A percentile compares a stretch with the other conserved stretches of the same genome.
Evolutionary conservation across 108 stramenopile species (phyloP).

Genomic region (Schizochytrium sp.): DNA sequence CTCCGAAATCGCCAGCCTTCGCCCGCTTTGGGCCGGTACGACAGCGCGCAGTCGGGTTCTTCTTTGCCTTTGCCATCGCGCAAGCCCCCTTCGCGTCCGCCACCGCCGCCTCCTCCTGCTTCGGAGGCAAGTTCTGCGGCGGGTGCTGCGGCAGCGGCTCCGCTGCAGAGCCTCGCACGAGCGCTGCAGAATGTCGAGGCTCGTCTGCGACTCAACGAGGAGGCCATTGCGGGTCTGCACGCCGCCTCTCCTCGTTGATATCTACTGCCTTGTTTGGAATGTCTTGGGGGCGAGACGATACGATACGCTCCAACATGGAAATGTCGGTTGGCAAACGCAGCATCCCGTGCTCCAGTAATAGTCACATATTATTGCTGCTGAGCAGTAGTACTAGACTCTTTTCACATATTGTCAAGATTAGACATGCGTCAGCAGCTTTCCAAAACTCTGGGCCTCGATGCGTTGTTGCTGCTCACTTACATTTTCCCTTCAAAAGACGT

Average conservation of each 20-base stretch:
- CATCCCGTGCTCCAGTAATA: too few species aligned
- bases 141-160: not conserved
- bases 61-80: not conserved
- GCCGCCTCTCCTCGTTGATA: not conserved
- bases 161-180: not conserved
- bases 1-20: not conserved
- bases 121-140: not conserved
- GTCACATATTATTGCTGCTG: too few species aligned
- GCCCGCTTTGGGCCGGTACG: not conserved
- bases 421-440: too few species aligned
- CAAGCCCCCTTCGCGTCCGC: not conserved
- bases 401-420: too few species aligned
- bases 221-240: not conserved
- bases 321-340: too few species aligned
- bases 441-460: too few species aligned
- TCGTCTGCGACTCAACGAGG: constrained; percentile 3
- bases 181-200: not conserved
- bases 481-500: too few species aligned
- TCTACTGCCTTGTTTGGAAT: not conserved
- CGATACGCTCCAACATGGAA: too few species aligned
- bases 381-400: too few species aligned
- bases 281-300: too few species aligned
- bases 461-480: too few species aligned
- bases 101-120: not conserved
- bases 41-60: not conserved